Conservation (phyloP, 495 filamentous ascomycete genomes). For the Zalerion maritima region DNA sequence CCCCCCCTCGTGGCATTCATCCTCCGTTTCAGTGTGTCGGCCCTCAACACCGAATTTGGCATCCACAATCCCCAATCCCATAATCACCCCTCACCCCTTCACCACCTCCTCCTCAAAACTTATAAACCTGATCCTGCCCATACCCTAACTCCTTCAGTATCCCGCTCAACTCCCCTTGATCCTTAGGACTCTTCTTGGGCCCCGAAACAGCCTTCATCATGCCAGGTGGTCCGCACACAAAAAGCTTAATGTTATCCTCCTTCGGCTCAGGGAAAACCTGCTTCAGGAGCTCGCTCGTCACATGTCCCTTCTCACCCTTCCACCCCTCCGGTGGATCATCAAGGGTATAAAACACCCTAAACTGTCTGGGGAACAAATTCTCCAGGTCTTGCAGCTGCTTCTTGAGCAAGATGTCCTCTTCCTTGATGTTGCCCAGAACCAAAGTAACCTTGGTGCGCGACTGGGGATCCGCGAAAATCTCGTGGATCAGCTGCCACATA, state of each 20-base stretch:
- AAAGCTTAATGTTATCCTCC: constrained; percentile 79
- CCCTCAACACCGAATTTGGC: too few species aligned
- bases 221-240: constrained; percentile 77
- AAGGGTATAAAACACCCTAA: constrained; percentile 79
- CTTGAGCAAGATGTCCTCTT: constrained; percentile 83
- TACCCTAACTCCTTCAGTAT: constrained; percentile 84
- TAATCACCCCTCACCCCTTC: too few species aligned
- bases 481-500: constrained; percentile 67
- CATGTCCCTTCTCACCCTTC: constrained; percentile 58
- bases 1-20: too few species aligned
- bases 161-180: constrained; percentile 84
- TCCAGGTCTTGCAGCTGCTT: constrained; percentile 67
- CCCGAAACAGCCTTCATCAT: constrained; percentile 91
- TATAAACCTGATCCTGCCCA: constrained; percentile 86
- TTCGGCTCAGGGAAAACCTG: constrained; percentile 83
- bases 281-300: constrained; percentile 83
- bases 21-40: too few species aligned
- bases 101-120: too few species aligned
- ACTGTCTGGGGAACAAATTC: constrained; percentile 85
- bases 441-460: constrained; percentile 95
- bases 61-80: too few species aligned
- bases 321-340: constrained; percentile 76
- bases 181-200: constrained; percentile 69
- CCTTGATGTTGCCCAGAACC: constrained; percentile 72
- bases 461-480: constrained; percentile 89